Evolutionary conservation across 495 filamentous ascomycete genomes (phyloP).

Genomic region (Hapsidospora chrysogenum): DNA sequence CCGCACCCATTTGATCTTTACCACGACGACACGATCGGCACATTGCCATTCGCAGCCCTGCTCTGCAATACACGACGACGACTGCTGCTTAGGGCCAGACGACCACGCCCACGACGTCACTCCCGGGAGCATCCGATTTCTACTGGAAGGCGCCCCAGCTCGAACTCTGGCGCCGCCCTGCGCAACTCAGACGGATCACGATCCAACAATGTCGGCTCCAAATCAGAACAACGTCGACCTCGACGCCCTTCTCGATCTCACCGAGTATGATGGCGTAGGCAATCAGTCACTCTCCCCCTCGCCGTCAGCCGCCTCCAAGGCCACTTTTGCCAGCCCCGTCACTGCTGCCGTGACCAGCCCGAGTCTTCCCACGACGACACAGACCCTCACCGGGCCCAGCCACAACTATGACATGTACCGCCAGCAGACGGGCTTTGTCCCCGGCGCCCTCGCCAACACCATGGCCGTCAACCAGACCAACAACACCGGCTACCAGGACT

Average conservation of each 20-base stretch:
- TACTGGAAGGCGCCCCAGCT: too few relatives aligned
- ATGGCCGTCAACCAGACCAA: constrained; percentile 46
- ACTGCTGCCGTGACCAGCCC: constrained; percentile 18
- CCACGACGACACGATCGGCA: too few relatives aligned
- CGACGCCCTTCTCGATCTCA: constrained; percentile 27
- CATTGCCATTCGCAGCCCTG: too few relatives aligned
- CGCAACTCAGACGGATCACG: background rate
- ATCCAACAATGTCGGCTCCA: constrained; percentile 1
- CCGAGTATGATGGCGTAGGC: constrained; percentile 23
- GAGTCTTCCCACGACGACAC: constrained; percentile 21
- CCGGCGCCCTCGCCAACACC: constrained; percentile 55
- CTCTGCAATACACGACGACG: too few relatives aligned
- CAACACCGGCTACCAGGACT: constrained; percentile 32
- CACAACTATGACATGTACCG: constrained; percentile 85
- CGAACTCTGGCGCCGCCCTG: too few relatives aligned
- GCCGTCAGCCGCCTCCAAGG: constrained; percentile 19
- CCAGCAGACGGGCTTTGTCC: constrained; percentile 79
- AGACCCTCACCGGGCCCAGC: constrained; percentile 59
- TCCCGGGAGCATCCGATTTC: too few relatives aligned
- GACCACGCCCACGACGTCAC: too few relatives aligned
- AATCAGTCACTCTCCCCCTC: constrained; percentile 32
- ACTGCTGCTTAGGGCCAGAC: too few relatives aligned
- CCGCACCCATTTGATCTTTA: too few relatives aligned
- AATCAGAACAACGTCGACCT: constrained; percentile 14
- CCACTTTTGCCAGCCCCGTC: constrained; percentile 18